Conservation (phyloP, 2,329 filamentous ascomycete genomes). For the Botryosphaeria agaves region DNA sequence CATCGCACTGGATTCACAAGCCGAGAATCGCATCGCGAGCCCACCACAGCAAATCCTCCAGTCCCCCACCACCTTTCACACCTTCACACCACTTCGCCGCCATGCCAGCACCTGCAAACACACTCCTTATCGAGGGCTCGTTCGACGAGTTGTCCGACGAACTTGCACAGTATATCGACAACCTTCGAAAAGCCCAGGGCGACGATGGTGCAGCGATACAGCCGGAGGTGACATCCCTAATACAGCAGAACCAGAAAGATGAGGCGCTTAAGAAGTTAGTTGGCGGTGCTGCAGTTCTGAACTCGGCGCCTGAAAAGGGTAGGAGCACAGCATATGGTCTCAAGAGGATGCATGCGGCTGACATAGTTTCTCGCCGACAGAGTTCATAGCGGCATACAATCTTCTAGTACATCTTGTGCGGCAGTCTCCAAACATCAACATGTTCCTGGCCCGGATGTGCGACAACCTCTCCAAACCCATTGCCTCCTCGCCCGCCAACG, state of each 20-base stretch:
- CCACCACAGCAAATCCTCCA: too few relatives aligned
- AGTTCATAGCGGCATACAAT: slow-evolving; percentile 93
- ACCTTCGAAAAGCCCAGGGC: slow-evolving; percentile 47
- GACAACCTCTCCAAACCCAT: slow-evolving; percentile 77
- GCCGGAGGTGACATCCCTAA: slow-evolving; percentile 51
- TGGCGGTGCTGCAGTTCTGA: slow-evolving; percentile 58
- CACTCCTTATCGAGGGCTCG: slow-evolving; percentile 67
- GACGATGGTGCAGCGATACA: slow-evolving; percentile 36
- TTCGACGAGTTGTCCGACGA: slow-evolving; percentile 89
- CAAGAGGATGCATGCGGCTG: slow-evolving; percentile 7
- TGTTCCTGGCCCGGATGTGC: slow-evolving; percentile 78
- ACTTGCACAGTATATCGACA: slow-evolving; percentile 85
- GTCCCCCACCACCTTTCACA: too few relatives aligned
- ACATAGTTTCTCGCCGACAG: slow-evolving; percentile 30
- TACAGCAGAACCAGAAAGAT: slow-evolving; percentile 53
- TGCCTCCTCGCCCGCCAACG: slow-evolving; percentile 69
- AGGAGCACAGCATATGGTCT: slow-evolving; percentile 1
- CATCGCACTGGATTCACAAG: too few relatives aligned
- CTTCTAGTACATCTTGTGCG: slow-evolving; percentile 85
- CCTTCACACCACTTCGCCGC: too few relatives aligned
- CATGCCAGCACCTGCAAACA: slow-evolving; percentile 44
- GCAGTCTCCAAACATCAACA: slow-evolving; percentile 69
- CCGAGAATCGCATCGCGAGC: too few relatives aligned
- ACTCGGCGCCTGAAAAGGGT: slow-evolving; percentile 78
- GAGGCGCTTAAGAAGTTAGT: slow-evolving; percentile 84